Evolutionary conservation across 1,284 basidiomycete genomes (phyloP), one percentile per base, ranked within the genome.

Genomic region (Abortiporus biennis): DNA sequence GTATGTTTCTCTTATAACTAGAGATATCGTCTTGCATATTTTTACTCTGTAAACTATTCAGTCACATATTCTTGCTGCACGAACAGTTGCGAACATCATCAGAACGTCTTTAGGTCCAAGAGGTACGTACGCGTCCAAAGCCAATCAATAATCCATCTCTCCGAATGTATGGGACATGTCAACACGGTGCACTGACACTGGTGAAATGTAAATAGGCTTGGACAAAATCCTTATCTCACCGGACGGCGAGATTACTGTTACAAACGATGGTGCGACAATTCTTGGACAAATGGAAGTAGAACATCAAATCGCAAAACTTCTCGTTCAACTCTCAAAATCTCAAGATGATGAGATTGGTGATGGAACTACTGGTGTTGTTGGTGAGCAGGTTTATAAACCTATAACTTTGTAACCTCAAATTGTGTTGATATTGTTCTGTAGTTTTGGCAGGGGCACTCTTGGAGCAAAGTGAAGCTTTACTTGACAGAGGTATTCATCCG

Each of bases 311-410:
- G 95, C 95, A 46, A 98, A 96, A 68, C 78, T 99, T 34, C 78
- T 99, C 31, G 95, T 99, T 8, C 92, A 99, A 63, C 74, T 98
- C 35, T 94, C 91, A 38, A 94, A 94, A 71, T 93, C 89, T 59
- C 95, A 99, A 71, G 95, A 99, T 62, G 94, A 98, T 65, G 95
- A 99, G 72, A 96, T 99, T 63, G 95, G 96, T 37, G 95, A 99
- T 67, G 96, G 95, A 44, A 99, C 95, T 8, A 99, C 95, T 25
- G 96, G 95, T 65, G 95, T 99, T 47, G 95, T 98, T 53, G 92
- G 92, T 93, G 61, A 62, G 91, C 76, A 29, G 19, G 27, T 42
- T 15, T 40, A 12, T 36, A 19, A n/a, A n/a, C n/a, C n/a, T n/a
- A n/a, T n/a, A n/a, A n/a, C n/a, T n/a, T n/a, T n/a, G n/a, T 20